phyloP scores from a whole-genome alignment of 2,329 filamentous ascomycete species.

The Cladorrhinum sp. region DNA sequence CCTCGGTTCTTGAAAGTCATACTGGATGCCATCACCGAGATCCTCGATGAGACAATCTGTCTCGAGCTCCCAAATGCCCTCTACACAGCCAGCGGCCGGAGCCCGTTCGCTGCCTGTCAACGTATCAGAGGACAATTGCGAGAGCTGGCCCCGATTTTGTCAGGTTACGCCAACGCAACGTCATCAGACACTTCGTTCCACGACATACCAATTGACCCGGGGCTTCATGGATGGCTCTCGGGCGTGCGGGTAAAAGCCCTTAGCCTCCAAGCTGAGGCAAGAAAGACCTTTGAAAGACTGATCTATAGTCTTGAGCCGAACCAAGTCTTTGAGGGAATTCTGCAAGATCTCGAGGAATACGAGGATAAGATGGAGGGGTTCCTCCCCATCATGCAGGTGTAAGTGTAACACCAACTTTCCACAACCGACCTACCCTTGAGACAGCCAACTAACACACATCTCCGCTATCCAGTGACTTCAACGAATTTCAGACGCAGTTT shows the following conservation, averaged over 20 bases:
- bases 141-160: not conserved
- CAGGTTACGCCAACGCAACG: not conserved
- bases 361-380: not conserved
- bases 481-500: conserved; percentile 17
- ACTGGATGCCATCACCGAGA: not conserved
- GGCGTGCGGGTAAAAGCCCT: not conserved
- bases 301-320: not conserved
- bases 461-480: conserved; percentile 14
- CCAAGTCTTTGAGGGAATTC: not conserved
- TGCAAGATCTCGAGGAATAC: not conserved
- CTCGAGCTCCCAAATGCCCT: not conserved
- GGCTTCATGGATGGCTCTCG: not conserved
- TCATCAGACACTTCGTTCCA: not conserved
- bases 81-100: not conserved
- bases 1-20: not conserved
- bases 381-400: conserved; percentile 20
- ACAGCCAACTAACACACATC: not conserved
- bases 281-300: not conserved
- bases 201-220: not conserved
- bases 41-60: not conserved
- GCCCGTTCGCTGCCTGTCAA: not conserved
- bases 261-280: not conserved
- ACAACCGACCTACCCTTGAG: not conserved
- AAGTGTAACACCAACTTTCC: not conserved
- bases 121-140: not conserved